A percentile compares a stretch with the other conserved stretches of the same genome.
Evolutionary conservation across 345 rosid species (phyloP).

Genomic region (thale cress (Arabidopsis thaliana)): DNA sequence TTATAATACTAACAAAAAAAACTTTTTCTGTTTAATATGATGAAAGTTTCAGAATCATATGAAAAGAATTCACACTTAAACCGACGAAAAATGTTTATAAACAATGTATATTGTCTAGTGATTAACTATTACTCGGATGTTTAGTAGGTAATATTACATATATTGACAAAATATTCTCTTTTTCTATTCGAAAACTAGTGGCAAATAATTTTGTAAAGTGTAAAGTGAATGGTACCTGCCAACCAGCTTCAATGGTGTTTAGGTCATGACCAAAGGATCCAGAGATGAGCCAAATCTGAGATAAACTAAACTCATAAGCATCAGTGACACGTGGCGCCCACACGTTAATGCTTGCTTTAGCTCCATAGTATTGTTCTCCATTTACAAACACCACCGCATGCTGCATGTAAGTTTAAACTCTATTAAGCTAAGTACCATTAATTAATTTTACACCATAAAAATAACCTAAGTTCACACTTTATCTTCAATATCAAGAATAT

Average conservation of each 20-base stretch:
- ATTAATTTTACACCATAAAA: neutral
- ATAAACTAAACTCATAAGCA: conserved; percentile 86
- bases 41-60: neutral
- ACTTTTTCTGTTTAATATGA: neutral
- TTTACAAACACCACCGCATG: conserved; percentile 95
- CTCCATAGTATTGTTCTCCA: conserved; percentile 92
- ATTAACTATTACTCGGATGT: neutral
- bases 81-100: neutral
- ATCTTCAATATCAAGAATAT: conserved; percentile 31
- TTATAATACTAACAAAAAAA: neutral
- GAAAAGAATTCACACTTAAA: neutral
- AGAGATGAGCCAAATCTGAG: conserved; percentile 95
- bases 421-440: neutral
- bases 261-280: conserved; percentile 94
- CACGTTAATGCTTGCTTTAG: conserved; percentile 89
- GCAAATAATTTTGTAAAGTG: too few relatives aligned
- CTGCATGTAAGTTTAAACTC: conserved; percentile 49
- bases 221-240: conserved; percentile 66
- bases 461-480: neutral
- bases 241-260: conserved; percentile 98
- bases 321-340: conserved; percentile 85
- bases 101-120: neutral
- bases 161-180: neutral
- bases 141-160: neutral
- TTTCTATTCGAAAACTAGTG: too few relatives aligned